phyloP scores from a whole-genome alignment of 352 stramenopile genomes.

The Globisporangium carolinianum region DNA sequence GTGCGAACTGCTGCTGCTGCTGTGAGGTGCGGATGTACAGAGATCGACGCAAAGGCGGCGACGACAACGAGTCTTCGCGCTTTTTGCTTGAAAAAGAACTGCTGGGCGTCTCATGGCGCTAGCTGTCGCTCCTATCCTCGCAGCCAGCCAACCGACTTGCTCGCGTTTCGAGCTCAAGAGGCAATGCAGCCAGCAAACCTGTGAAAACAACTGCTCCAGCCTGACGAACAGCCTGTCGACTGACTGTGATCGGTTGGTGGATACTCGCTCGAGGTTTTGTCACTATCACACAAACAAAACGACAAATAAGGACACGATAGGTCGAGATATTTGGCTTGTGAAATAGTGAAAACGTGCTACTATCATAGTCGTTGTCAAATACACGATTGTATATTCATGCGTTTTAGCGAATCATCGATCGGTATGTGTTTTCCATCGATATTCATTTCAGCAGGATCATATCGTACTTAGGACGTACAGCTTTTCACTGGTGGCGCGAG shows the following conservation, averaged over 20 bases:
- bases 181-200: not conserved
- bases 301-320: too few relatives aligned
- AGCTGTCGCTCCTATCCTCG: not conserved
- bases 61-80: conserved; percentile 7
- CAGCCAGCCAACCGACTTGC: conserved; percentile 12
- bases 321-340: too few relatives aligned
- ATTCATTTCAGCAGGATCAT: too few relatives aligned
- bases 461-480: too few relatives aligned
- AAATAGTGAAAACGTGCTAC: too few relatives aligned
- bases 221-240: conserved; percentile 12
- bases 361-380: not conserved
- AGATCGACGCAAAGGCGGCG: not conserved
- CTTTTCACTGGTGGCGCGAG: conserved; percentile 34
- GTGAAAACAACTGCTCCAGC: not conserved
- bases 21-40: not conserved
- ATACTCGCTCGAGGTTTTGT: conserved; percentile 15
- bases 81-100: conserved; percentile 15
- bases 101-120: conserved; percentile 2
- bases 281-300: not conserved
- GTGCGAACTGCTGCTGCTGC: not conserved
- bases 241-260: conserved; percentile 24
- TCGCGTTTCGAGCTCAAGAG: not conserved
- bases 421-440: too few relatives aligned
- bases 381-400: not conserved
- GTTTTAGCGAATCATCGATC: conserved; percentile 2